Base-by-base conservation (phyloP, 345 rosid genomes). In the Acer negundo region DNA sequence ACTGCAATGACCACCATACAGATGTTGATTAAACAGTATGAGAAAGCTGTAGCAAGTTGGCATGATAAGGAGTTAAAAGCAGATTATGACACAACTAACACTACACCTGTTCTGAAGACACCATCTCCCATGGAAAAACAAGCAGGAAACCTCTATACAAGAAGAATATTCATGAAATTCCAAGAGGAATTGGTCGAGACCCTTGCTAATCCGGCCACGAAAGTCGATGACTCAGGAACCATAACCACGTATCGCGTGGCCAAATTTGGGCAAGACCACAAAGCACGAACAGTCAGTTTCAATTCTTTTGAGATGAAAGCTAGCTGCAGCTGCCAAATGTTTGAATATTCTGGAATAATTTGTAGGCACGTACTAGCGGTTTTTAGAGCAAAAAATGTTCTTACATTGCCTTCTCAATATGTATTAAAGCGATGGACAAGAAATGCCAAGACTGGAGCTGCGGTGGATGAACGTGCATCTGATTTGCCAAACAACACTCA, bases 51-150 rank as follows among this genome's bases (percentile, higher is more conserved):
- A 68, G 83, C 84, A 56, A 81, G 78, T 59, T 88, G 96, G 93
- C 89, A 86, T 66, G 97, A 89, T 51, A 91, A 88, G 79, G 97
- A 91, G 77, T 69, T 91, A 53, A 91, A 89, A 81, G 96, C 94
- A 28, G 97, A 93, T 80, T 87, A 85, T 66, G 97, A 91, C 77
- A 86, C 93, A 16, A 75, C 82, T 72, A 84, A 87, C 82, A 78
- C 87, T 35, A 80, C 80, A 55, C 89, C 94, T 6, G 58, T 85
- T 72, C 70, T 93, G 77, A 91, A 84, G 84, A 93, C 93, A 24
- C 89, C 91, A 13, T 93, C 98, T 76, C 94, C 97, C 13, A 90
- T 85, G 93, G 98, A 90, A 72, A 91, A 91, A 82, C 98, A 93
- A 85, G 94, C 91, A 61, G 92, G 94, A 6, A 78, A 71, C 72